These are phyloP conservation scores for Gossypium anomalum DNA, from an alignment of 345 rosid genomes.

Conservation along the genomic window DNA sequence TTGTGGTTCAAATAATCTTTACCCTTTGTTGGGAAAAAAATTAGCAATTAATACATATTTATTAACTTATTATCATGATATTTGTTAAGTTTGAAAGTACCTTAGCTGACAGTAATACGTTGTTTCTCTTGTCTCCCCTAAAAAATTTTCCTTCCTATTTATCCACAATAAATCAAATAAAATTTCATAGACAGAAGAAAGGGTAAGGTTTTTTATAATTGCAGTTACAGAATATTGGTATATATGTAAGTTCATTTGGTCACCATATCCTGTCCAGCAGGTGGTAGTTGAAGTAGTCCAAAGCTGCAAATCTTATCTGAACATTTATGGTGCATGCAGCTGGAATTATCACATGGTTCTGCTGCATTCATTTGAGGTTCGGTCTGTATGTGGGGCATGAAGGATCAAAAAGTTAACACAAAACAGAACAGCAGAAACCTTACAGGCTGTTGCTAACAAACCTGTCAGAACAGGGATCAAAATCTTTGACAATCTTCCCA, in stretches of 20 bases:
- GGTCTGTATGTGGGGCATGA: neutral
- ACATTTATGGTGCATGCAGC: constrained; percentile 13
- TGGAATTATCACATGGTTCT: constrained; percentile 10
- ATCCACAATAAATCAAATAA: neutral
- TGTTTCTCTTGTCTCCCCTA: neutral
- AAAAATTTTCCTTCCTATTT: neutral
- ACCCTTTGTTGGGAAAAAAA: neutral
- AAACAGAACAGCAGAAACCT: neutral
- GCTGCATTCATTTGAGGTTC: neutral
- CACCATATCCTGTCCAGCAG: neutral
- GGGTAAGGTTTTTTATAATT: neutral
- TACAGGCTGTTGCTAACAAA: neutral
- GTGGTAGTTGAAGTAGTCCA: constrained; percentile 6
- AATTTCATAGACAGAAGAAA: neutral
- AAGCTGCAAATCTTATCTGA: constrained; percentile 3
- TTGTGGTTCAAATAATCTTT: too few species aligned
- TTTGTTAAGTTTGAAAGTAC: neutral
- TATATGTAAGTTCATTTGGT: neutral
- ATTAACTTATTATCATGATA: neutral
- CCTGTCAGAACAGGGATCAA: neutral
- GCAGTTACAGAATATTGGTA: neutral
- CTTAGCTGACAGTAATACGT: neutral
- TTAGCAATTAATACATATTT: neutral
- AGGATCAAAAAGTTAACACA: neutral
- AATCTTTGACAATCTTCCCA: neutral